Evolutionary conservation across 768 basidiomycete species (phyloP), one percentile per base, ranked within the genome.

Genomic region (Basidioascus undulatus): DNA sequence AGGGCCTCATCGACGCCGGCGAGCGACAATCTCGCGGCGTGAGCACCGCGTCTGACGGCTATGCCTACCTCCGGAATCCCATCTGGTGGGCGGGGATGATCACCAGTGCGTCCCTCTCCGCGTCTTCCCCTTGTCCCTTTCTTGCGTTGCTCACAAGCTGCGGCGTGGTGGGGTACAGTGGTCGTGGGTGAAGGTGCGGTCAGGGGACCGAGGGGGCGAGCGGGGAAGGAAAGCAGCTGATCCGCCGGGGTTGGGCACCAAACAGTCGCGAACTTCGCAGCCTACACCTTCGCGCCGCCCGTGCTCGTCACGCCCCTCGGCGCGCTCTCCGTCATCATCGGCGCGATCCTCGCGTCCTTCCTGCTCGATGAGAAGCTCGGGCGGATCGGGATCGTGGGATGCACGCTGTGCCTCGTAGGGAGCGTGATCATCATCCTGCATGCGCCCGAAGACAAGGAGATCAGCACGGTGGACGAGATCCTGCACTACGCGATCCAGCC

Each of bases 231-330:
- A n/a, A n/a, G n/a, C n/a, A n/a, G n/a, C n/a, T n/a, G n/a, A n/a
- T n/a, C n/a, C n/a, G n/a, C n/a, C n/a, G n/a, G n/a, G n/a, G n/a
- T n/a, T n/a, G n/a, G n/a, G n/a, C n/a, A n/a, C n/a, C 13, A 7
- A n/a, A 3, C 47, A 65, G 62, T 64, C 23, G 63, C 63, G 35
- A 67, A 67, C 61, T 96, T 96, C 59, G 84, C 87, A 6, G 89
- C 89, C 7, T 94, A 94, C 56, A 80, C 84, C 0, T 98, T 94
- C 51, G 92, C 92, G 2, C 92, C 89, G 45, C 82, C 92, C 50
- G 87, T 94, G 54, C 66, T 98, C 42, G 86, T 98, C n/a, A 94
- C 89, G 1, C 92, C 92, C 1, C 61, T 98, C n/a, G 92, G 92
- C 41, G 86, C 89, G 18, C 65, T 92, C 32, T 87, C 82, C 56